phyloP scores from a whole-genome alignment of 192 early-diverging fungal genomes.

The Coemansia sp. region DNA sequence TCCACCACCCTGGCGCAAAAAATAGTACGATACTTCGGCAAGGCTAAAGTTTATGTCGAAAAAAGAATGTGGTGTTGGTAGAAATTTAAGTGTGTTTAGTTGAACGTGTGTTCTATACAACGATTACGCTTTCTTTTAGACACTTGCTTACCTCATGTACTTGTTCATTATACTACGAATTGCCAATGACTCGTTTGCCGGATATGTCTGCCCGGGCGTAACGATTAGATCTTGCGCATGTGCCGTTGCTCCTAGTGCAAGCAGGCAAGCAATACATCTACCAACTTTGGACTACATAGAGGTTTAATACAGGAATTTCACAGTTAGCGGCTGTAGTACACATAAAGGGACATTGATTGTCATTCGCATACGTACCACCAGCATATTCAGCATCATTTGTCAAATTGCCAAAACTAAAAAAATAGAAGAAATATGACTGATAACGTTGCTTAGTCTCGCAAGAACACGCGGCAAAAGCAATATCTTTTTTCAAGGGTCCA shows the following conservation, averaged over 20 bases:
- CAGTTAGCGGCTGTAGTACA: neutral
- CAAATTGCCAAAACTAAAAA: neutral
- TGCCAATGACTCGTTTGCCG: constrained; percentile 33
- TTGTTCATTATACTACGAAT: constrained; percentile 43
- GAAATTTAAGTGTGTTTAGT: neutral
- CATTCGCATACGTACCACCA: neutral
- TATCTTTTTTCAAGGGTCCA: neutral
- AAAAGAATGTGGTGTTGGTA: neutral
- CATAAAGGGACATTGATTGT: neutral
- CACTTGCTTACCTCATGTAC: constrained; percentile 47
- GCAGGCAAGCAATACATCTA: neutral
- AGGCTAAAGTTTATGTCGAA: constrained; percentile 26
- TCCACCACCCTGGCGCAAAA: constrained; percentile 41
- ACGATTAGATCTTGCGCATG: constrained; percentile 42
- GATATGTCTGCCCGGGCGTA: constrained; percentile 43
- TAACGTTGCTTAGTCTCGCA: neutral
- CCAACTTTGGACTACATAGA: neutral
- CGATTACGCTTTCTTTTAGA: neutral
- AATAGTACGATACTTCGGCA: constrained; percentile 42
- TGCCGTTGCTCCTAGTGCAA: neutral
- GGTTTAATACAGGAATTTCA: neutral
- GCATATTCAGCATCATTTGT: neutral
- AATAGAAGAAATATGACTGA: neutral
- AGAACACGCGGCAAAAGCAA: neutral
- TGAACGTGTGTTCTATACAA: neutral